phyloP scores from a whole-genome alignment of 768 basidiomycete species.

The Boletellus emodensis region DNA sequence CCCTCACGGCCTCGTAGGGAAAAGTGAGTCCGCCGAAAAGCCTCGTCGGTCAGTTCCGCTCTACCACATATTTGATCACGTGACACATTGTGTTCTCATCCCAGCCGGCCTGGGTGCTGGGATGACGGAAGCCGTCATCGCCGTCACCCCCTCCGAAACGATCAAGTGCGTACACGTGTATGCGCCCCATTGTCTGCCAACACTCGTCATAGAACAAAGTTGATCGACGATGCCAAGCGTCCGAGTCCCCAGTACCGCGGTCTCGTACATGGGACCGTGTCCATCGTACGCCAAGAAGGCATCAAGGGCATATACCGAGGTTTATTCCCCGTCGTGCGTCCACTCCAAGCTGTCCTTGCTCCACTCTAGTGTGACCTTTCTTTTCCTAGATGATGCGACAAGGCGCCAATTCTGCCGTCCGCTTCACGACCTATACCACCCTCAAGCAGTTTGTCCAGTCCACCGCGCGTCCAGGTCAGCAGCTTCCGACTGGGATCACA shows the following conservation, averaged over 20 bases:
- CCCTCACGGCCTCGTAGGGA: constrained; percentile 48
- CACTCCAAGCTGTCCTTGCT: no score
- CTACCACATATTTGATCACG: not conserved
- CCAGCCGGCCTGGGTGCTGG: constrained; percentile 82
- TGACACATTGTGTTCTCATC: constrained; percentile 6
- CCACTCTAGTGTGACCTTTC: not conserved
- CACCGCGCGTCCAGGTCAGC: constrained; percentile 75
- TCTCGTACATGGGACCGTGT: constrained; percentile 75
- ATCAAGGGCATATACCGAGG: constrained; percentile 83
- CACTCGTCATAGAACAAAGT: constrained; percentile 71
- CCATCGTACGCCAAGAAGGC: constrained; percentile 84
- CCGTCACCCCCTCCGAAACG: constrained; percentile 96
- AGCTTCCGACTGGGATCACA: constrained; percentile 81
- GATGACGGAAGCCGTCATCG: constrained; percentile 87
- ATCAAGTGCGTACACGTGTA: constrained; percentile 70
- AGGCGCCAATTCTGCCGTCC: constrained; percentile 94
- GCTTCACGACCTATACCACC: constrained; percentile 93
- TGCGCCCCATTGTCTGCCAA: not conserved
- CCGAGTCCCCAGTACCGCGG: constrained; percentile 84
- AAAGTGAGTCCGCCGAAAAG: constrained; percentile 86
- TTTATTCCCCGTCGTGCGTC: constrained; percentile 84
- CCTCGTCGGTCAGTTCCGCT: constrained; percentile 56
- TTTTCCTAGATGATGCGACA: constrained; percentile 84
- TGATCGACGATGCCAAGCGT: constrained; percentile 90
- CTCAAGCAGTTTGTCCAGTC: constrained; percentile 92